Percentiles rank a stretch among this genome's conserved stretches.
These are phyloP conservation scores for Penicillium daleae DNA, from an alignment of 495 filamentous ascomycete species.

Conservation along the genomic window DNA sequence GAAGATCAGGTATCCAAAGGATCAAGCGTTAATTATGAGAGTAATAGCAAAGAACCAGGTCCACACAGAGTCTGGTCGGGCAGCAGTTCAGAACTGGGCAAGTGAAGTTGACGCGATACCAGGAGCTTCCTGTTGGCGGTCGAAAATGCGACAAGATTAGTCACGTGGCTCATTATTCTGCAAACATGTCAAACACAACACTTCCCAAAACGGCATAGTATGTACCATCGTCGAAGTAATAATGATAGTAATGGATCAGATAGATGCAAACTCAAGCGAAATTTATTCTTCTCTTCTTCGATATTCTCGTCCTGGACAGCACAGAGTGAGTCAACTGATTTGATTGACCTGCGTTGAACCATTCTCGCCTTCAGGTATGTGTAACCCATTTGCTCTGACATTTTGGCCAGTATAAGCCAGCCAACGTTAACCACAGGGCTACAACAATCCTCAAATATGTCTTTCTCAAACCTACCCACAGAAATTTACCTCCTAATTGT, in stretches of 20 bases:
- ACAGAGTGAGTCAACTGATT: too few relatives aligned
- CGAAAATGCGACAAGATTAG: slow-evolving; percentile 16
- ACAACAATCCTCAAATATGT: background rate
- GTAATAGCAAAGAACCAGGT: too few relatives aligned
- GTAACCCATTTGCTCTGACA: background rate
- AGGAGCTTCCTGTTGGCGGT: slow-evolving; percentile 16
- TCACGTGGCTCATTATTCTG: slow-evolving; percentile 12
- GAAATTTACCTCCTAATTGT: background rate
- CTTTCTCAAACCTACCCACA: background rate
- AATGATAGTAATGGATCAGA: background rate
- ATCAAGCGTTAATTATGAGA: background rate
- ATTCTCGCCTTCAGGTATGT: too few relatives aligned
- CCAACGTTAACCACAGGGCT: background rate
- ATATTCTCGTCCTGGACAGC: too few relatives aligned
- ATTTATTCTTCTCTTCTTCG: too few relatives aligned
- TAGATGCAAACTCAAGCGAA: background rate
- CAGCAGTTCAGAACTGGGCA: background rate
- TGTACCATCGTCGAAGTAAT: background rate
- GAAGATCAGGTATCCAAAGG: background rate
- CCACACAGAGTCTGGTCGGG: background rate
- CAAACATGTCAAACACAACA: slow-evolving; percentile 21
- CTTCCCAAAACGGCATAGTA: slow-evolving; percentile 2
- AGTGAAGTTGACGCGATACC: slow-evolving; percentile 20
- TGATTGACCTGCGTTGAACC: too few relatives aligned
- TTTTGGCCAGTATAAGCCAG: background rate